Percentiles rank a stretch among this genome's conserved stretches.
These are phyloP conservation scores for Zygoascus hellenicus DNA, from an alignment of 1,139 yeast species.

Conservation along the genomic window DNA sequence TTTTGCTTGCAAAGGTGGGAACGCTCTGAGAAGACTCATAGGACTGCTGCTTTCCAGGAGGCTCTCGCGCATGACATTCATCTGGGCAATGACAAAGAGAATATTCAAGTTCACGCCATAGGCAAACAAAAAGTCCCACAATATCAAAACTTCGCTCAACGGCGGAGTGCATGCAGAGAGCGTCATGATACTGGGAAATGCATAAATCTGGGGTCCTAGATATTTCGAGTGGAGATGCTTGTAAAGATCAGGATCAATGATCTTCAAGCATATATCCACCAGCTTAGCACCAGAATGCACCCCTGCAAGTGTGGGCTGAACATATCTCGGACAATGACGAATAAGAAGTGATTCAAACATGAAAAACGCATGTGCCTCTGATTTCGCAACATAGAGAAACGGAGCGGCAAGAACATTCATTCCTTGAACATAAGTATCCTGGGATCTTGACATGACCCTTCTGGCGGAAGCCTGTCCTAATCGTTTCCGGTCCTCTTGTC, in stretches of 20 bases:
- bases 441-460: constrained; percentile 15
- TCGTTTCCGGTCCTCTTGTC: constrained; percentile 13
- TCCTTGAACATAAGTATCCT: constrained; percentile 68
- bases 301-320: constrained; percentile 72
- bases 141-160: constrained; percentile 59
- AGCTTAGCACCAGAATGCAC: constrained; percentile 62
- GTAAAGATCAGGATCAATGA: constrained; percentile 69
- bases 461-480: constrained; percentile 5
- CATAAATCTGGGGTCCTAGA: constrained; percentile 76
- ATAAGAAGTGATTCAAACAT: constrained; percentile 55
- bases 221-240: constrained; percentile 57
- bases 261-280: constrained; percentile 63
- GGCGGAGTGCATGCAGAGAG: constrained; percentile 91
- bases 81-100: constrained; percentile 77
- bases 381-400: constrained; percentile 64
- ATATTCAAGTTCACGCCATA: constrained; percentile 89
- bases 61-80: constrained; percentile 60
- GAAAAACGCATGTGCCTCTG: constrained; percentile 84
- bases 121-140: constrained; percentile 91
- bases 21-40: constrained; percentile 65
- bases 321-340: constrained; percentile 67
- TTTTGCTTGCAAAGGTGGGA: constrained; percentile 67
- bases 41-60: constrained; percentile 59
- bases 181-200: constrained; percentile 59
- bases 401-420: constrained; percentile 88